A percentile compares a stretch with the other conserved stretches of the same genome.
Evolutionary conservation across 306 rosid species (phyloP).

Genomic region (Glycine latifolia): DNA sequence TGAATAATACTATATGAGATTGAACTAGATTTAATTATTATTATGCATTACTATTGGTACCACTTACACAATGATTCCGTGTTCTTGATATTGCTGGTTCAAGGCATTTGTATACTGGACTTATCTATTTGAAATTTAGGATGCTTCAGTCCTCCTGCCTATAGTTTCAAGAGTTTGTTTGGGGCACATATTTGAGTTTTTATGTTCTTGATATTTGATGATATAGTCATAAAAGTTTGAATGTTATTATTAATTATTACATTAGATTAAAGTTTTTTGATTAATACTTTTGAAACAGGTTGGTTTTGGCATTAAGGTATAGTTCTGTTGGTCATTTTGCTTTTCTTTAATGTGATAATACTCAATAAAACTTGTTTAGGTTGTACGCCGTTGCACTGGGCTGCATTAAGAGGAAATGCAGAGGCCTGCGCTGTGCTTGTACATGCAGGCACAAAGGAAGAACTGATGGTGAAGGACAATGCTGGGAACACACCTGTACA

Average conservation of each 20-base stretch:
- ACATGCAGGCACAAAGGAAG: constrained; percentile 89
- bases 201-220: constrained; percentile 36
- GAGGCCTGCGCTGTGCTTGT: constrained; percentile 93
- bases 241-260: not conserved
- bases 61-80: not conserved
- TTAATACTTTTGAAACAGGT: constrained; percentile 6
- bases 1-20: constrained; percentile 32
- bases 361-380: constrained; percentile 59
- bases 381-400: constrained; percentile 99
- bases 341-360: constrained; percentile 36
- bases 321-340: constrained; percentile 38
- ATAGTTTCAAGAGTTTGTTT: constrained; percentile 21
- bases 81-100: constrained; percentile 37
- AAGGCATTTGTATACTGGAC: constrained; percentile 29
- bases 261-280: constrained; percentile 16
- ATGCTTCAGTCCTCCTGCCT: constrained; percentile 22
- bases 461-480: constrained; percentile 80
- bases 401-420: constrained; percentile 75
- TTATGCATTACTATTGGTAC: constrained; percentile 26
- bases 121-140: constrained; percentile 35
- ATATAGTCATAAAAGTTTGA: constrained; percentile 18
- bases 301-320: not conserved
- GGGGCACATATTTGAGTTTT: constrained; percentile 20
- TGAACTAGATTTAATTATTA: constrained; percentile 28
- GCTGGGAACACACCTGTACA: constrained; percentile 87